Evolutionary conservation across 2,329 filamentous ascomycete genomes (phyloP).

Genomic region (Fusarium sp.): DNA sequence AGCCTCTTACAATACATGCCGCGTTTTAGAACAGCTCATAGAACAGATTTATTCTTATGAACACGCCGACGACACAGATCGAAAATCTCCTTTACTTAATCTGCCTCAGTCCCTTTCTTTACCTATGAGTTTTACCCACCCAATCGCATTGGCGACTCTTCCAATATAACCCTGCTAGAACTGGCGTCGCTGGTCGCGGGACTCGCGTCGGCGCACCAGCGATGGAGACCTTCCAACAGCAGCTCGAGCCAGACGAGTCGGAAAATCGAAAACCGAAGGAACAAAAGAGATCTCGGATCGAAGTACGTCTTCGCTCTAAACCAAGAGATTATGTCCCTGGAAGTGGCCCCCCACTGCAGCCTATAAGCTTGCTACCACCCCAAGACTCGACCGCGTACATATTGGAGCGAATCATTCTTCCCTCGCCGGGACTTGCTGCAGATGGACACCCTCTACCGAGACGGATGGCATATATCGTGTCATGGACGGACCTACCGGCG

Average conservation of each 20-base stretch:
- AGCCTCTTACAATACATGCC: background rate
- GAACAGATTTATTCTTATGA: background rate
- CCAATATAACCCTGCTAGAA: background rate
- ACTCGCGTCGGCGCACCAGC: conserved; percentile 15
- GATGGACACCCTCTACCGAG: conserved; percentile 52
- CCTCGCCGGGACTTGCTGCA: conserved; percentile 45
- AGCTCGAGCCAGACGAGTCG: background rate
- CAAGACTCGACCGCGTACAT: conserved; percentile 67
- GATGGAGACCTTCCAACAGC: conserved; percentile 32
- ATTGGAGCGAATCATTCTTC: conserved; percentile 60
- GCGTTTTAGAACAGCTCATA: background rate
- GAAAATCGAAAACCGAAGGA: conserved; percentile 25
- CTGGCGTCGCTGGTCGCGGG: conserved; percentile 12
- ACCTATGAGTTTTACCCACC: background rate
- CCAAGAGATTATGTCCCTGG: conserved; percentile 53
- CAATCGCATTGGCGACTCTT: background rate
- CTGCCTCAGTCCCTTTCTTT: no score
- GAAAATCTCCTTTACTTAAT: no score
- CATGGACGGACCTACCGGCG: conserved; percentile 62
- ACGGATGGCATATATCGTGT: conserved; percentile 63
- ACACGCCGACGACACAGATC: background rate
- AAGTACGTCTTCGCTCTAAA: conserved; percentile 25
- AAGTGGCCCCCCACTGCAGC: conserved; percentile 58
- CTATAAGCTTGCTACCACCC: conserved; percentile 57
- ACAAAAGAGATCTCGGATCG: conserved; percentile 20